Base-by-base conservation (phyloP, 352 stramenopile species). In the Phytophthora pluvialis region DNA sequence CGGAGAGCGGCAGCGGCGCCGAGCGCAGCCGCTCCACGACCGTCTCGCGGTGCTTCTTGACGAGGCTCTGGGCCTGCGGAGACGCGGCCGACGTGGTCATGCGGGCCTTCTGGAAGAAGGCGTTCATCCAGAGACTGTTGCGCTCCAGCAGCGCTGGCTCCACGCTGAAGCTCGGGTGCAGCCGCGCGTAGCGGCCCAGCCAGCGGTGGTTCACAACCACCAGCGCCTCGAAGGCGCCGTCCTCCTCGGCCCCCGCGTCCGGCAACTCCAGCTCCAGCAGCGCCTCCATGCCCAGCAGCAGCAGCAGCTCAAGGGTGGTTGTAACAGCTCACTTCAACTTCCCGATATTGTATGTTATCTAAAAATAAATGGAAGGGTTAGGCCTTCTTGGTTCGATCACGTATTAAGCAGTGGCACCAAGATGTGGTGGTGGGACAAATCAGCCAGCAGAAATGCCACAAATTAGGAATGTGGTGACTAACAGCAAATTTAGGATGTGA, bases 81-180 rank as follows among this genome's bases (percentile, higher is more conserved):
- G 81, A 88, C 28, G 75, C 61, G 8, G 85, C 78, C 16, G 79
- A 75, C 5, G 83, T 91, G 61, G 80, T 75, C 73, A 91, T 86
- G 54, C 85, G 83, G 31, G 77, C 78, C 64, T 91, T 91, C 72
- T 94, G 85, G 67, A 94, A 94, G 67, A 80, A 83, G 25, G 81
- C 71, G 56, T 94, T 94, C 74, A 94, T 87, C 85, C 85, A 94
- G 56, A 92, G 68, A 28, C 78, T 90, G 50, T 87, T 85, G 61
- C 75, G 85, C 59, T 87, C 77, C 16, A 94, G 67, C 35, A 91
- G 67, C 43, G 75, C 50, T 15, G 68, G 67, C 45, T 84, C 75
- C 60, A 90, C 72, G 54, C 77, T 72, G 54, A 89, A 89, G 6
- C 67, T 78, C 40, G 80, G 69, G 52, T 91, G 73, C 44, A 81